Evolutionary conservation across 495 filamentous ascomycete genomes (phyloP).

Genomic region (Massariosphaeria phaeospora): DNA sequence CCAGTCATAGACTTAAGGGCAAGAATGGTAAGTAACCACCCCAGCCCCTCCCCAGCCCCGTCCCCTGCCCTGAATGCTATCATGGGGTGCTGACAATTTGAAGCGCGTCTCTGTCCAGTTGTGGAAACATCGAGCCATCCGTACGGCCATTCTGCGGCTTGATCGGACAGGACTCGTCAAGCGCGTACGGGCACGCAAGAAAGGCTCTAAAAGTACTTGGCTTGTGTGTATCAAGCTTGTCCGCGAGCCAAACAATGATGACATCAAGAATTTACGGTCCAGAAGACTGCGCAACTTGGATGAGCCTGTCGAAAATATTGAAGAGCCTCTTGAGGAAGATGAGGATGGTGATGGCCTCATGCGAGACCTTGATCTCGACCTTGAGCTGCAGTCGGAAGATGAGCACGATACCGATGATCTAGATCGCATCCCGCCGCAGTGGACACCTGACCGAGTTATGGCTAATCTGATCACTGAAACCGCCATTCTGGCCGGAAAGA

Average conservation of each 20-base stretch:
- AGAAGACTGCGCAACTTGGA: neutral
- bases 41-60: too few relatives aligned
- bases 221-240: slow-evolving; percentile 66
- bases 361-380: slow-evolving; percentile 29
- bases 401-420: slow-evolving; percentile 11
- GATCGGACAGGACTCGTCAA: slow-evolving; percentile 62
- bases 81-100: neutral
- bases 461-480: slow-evolving; percentile 53
- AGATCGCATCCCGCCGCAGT: slow-evolving; percentile 45
- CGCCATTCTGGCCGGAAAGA: slow-evolving; percentile 47
- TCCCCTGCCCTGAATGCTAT: neutral
- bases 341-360: slow-evolving; percentile 33
- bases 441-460: slow-evolving; percentile 51
- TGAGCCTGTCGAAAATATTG: neutral
- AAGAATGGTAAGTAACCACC: slow-evolving; percentile 23
- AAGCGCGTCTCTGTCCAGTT: slow-evolving; percentile 14
- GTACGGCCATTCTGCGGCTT: slow-evolving; percentile 44
- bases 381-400: slow-evolving; percentile 18
- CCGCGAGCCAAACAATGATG: slow-evolving; percentile 63
- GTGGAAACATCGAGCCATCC: slow-evolving; percentile 14
- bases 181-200: slow-evolving; percentile 59
- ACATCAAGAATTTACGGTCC: slow-evolving; percentile 52
- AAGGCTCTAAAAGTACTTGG: slow-evolving; percentile 41
- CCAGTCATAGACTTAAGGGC: slow-evolving; percentile 16
- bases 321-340: slow-evolving; percentile 28